Evolutionary conservation across 2,329 filamentous ascomycete species (phyloP).

Genomic region (Aspergillus candidus): DNA sequence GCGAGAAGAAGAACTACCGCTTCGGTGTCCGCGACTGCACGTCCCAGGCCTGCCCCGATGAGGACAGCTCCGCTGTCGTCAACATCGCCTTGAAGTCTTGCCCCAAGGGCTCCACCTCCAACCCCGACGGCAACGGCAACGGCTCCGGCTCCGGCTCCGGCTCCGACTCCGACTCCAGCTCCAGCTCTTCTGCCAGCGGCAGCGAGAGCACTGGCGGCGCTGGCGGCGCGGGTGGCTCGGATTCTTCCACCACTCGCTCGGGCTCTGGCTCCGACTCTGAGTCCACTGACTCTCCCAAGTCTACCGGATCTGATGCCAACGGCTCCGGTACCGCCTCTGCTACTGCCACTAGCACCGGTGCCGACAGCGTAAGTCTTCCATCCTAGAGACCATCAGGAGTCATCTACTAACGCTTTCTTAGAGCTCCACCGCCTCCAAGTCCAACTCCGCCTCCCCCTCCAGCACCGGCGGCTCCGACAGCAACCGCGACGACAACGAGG

Average conservation of each 20-base stretch:
- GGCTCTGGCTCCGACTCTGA: conserved; percentile 5
- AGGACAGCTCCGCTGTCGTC: conserved; percentile 29
- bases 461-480: conserved; percentile 9
- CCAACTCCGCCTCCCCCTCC: conserved; percentile 1
- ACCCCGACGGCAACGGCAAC: conserved; percentile 5
- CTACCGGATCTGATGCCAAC: conserved; percentile 8
- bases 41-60: conserved; percentile 36
- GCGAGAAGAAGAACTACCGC: conserved; percentile 36
- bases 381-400: background rate
- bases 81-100: conserved; percentile 32
- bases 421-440: background rate
- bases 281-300: conserved; percentile 16
- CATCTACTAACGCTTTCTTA: background rate
- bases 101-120: conserved; percentile 19
- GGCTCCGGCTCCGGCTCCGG: conserved; percentile 11
- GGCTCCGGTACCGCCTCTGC: conserved; percentile 12
- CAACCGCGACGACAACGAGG: conserved; percentile 7
- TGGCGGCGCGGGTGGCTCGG: background rate
- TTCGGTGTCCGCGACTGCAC: conserved; percentile 45
- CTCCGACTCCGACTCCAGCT: conserved; percentile 9
- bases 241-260: background rate
- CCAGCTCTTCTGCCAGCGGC: background rate
- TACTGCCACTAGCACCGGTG: conserved; percentile 15
- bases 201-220: too few relatives aligned
- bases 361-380: conserved; percentile 4